Percentiles rank a stretch among this genome's conserved stretches.
These are phyloP conservation scores for Tetrahymena thermophila DNA, from an alignment of 73 alveolate genomes.

Conservation along the genomic window DNA sequence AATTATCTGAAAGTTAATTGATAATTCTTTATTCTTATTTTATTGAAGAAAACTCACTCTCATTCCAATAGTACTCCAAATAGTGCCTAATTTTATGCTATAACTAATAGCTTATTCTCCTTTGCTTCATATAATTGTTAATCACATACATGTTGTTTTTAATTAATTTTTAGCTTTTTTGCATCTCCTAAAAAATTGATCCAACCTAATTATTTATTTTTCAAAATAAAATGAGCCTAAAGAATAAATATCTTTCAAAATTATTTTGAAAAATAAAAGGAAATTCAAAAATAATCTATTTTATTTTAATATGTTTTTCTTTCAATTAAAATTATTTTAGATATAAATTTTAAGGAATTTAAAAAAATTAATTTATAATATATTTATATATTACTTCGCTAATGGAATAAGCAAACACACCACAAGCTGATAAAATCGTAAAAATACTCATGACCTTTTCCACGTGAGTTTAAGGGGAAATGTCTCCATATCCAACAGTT, in stretches of 20 bases:
- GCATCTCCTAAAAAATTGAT: not conserved
- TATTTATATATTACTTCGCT: not conserved
- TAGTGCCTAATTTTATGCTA: slow-evolving; percentile 11
- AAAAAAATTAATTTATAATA: not conserved
- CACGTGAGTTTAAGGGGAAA: slow-evolving; percentile 43
- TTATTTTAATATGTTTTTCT: too few relatives aligned
- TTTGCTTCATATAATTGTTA: slow-evolving; percentile 5
- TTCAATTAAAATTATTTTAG: too few relatives aligned
- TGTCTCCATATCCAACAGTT: slow-evolving; percentile 79
- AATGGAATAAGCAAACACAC: slow-evolving; percentile 52
- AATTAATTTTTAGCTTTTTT: not conserved
- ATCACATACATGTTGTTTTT: not conserved
- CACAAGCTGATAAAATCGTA: slow-evolving; percentile 49
- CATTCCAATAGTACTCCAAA: not conserved
- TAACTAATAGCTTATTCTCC: not conserved
- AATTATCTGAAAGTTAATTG: not conserved
- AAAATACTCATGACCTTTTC: slow-evolving; percentile 55
- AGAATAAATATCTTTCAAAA: too few relatives aligned
- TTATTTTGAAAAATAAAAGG: too few relatives aligned
- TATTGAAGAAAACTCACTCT: not conserved
- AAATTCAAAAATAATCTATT: too few relatives aligned
- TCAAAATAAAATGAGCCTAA: not conserved
- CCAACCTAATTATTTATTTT: not conserved
- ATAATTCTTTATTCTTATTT: not conserved
- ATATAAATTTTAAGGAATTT: too few relatives aligned